A percentile compares a stretch with the other conserved stretches of the same genome.
Evolutionary conservation across 805 yeast species (phyloP).

Genomic region (Dipodascopsis uninucleata): DNA sequence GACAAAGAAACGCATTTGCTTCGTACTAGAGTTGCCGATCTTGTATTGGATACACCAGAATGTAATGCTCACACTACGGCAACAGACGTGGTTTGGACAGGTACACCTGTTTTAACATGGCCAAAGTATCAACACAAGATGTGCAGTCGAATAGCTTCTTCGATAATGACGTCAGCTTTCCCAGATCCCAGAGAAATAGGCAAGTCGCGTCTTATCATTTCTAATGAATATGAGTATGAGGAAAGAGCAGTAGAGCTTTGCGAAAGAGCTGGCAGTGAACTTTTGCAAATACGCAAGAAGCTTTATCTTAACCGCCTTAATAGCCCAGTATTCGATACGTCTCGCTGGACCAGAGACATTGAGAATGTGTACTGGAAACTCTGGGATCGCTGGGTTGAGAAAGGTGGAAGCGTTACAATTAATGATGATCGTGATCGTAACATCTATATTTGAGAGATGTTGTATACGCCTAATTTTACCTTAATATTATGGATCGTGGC

Average conservation of each 20-base stretch:
- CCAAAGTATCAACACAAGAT: slow-evolving; percentile 34
- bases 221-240: slow-evolving; percentile 32
- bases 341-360: slow-evolving; percentile 31
- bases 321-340: slow-evolving; percentile 31
- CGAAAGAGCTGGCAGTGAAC: slow-evolving; percentile 15
- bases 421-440: slow-evolving; percentile 19
- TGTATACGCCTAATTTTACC: background rate
- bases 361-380: slow-evolving; percentile 32
- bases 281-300: slow-evolving; percentile 25
- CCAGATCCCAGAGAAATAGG: slow-evolving; percentile 2
- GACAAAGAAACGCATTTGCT: slow-evolving; percentile 34
- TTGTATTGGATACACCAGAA: slow-evolving; percentile 38
- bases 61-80: slow-evolving; percentile 40
- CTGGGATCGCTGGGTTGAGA: slow-evolving; percentile 34
- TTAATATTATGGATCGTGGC: background rate
- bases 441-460: slow-evolving; percentile 15
- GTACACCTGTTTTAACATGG: slow-evolving; percentile 35
- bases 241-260: slow-evolving; percentile 30
- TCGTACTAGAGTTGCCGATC: slow-evolving; percentile 35
- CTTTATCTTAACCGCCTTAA: slow-evolving; percentile 29
- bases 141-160: slow-evolving; percentile 36
- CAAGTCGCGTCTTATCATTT: slow-evolving; percentile 26
- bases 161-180: slow-evolving; percentile 31
- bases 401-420: slow-evolving; percentile 20
- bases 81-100: slow-evolving; percentile 37